Evolutionary conservation across 1,139 yeast species (phyloP).

Genomic region (Pichia terricola): DNA sequence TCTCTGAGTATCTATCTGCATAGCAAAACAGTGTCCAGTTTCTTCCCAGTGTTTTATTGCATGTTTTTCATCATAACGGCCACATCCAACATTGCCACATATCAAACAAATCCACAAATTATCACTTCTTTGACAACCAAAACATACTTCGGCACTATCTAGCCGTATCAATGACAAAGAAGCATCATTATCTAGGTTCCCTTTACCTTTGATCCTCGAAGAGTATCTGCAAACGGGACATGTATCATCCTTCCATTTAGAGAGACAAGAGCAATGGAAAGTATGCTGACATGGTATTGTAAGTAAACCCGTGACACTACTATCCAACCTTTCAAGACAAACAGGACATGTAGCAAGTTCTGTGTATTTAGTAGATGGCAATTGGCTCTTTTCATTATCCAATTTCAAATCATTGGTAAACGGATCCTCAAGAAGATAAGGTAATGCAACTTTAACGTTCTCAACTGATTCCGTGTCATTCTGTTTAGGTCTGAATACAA

Average conservation of each 20-base stretch:
- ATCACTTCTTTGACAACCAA: conserved; percentile 48
- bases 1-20: conserved; percentile 77
- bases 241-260: conserved; percentile 84
- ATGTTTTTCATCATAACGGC: conserved; percentile 81
- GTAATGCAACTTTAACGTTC: conserved; percentile 29
- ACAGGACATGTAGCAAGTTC: conserved; percentile 94
- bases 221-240: conserved; percentile 92
- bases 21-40: conserved; percentile 84
- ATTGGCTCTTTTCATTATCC: not conserved
- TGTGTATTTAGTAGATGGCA: conserved; percentile 17
- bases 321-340: conserved; percentile 83
- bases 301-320: conserved; percentile 67
- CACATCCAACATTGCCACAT: conserved; percentile 88
- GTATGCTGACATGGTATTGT: conserved; percentile 93
- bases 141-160: conserved; percentile 28
- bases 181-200: not conserved
- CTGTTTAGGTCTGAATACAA: conserved; percentile 31
- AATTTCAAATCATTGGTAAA: conserved; percentile 33
- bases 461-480: conserved; percentile 18
- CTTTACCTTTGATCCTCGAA: conserved; percentile 16
- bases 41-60: conserved; percentile 72
- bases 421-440: conserved; percentile 68
- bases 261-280: conserved; percentile 81
- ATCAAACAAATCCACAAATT: conserved; percentile 86
- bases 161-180: not conserved